A percentile compares a stretch with the other conserved stretches of the same genome.
Evolutionary conservation across 495 filamentous ascomycete genomes (phyloP).

Genomic region (Penicillium flavigenum): DNA sequence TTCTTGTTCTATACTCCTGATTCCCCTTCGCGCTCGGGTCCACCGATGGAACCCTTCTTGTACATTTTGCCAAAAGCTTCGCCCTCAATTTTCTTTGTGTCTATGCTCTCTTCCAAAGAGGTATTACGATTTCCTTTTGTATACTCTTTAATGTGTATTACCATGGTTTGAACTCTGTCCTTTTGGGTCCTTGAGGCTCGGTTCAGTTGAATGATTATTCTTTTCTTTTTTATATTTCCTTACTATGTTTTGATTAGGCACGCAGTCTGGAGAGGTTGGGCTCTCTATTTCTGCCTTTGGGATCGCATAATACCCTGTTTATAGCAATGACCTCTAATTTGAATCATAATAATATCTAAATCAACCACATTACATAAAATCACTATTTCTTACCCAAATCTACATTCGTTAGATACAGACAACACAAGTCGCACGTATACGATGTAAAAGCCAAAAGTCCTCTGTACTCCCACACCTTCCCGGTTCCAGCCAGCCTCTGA

Average conservation of each 20-base stretch:
- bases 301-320: slow-evolving; percentile 2
- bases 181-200: slow-evolving; percentile 10
- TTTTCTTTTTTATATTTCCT: slow-evolving; percentile 10
- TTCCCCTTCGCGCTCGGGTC: slow-evolving; percentile 21
- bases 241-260: not conserved
- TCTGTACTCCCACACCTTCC: not conserved
- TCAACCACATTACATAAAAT: not conserved
- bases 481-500: slow-evolving; percentile 1
- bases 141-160: slow-evolving; percentile 42
- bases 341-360: not conserved
- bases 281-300: not conserved
- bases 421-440: not conserved
- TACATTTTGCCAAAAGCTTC: slow-evolving; percentile 34
- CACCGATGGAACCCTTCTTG: slow-evolving; percentile 22
- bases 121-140: slow-evolving; percentile 31
- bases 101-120: slow-evolving; percentile 30
- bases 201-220: slow-evolving; percentile 13
- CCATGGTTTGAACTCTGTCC: slow-evolving; percentile 28
- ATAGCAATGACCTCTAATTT: not conserved
- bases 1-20: slow-evolving; percentile 24
- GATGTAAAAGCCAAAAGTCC: not conserved
- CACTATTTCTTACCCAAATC: not conserved
- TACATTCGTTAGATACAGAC: not conserved
- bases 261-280: not conserved
- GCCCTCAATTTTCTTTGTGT: slow-evolving; percentile 24